Evolutionary conservation across 176 grass and related monocot species (phyloP).

Genomic region (Oryza meridionalis): DNA sequence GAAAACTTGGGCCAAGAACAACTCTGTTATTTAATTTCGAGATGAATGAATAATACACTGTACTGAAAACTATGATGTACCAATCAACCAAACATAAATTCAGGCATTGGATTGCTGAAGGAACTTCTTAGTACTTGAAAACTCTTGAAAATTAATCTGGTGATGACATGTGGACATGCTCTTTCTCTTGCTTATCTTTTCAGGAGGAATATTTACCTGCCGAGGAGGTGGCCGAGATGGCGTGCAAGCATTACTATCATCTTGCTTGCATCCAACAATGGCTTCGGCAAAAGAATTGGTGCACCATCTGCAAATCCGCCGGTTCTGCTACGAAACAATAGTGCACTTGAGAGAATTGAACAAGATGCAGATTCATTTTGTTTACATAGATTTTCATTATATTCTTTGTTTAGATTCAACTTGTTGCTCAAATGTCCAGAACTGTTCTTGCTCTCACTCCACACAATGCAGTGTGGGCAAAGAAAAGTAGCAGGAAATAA

Average conservation of each 20-base stretch:
- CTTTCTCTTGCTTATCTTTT: background rate
- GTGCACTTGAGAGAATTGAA: background rate
- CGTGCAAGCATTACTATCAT: conserved; percentile 74
- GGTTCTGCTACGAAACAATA: conserved; percentile 34
- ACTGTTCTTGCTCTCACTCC: background rate
- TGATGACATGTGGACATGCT: background rate
- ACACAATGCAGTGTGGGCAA: background rate
- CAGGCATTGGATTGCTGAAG: background rate
- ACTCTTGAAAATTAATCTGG: background rate
- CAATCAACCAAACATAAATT: background rate
- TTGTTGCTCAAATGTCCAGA: conserved; percentile 5
- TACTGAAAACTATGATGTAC: background rate
- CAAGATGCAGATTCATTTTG: background rate
- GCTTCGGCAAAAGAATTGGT: conserved; percentile 87
- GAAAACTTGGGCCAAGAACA: background rate
- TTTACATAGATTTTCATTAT: background rate
- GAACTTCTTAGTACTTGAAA: background rate
- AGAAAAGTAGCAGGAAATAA: conserved; percentile 34
- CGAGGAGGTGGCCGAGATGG: conserved; percentile 57
- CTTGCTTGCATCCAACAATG: conserved; percentile 69
- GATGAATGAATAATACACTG: background rate
- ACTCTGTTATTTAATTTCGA: background rate
- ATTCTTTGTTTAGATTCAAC: conserved; percentile 20
- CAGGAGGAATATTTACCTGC: conserved; percentile 70
- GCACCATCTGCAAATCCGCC: conserved; percentile 70